Evolutionary conservation across 208 protist genomes (phyloP).

Genomic region (Acanthamoeba castellanii): DNA sequence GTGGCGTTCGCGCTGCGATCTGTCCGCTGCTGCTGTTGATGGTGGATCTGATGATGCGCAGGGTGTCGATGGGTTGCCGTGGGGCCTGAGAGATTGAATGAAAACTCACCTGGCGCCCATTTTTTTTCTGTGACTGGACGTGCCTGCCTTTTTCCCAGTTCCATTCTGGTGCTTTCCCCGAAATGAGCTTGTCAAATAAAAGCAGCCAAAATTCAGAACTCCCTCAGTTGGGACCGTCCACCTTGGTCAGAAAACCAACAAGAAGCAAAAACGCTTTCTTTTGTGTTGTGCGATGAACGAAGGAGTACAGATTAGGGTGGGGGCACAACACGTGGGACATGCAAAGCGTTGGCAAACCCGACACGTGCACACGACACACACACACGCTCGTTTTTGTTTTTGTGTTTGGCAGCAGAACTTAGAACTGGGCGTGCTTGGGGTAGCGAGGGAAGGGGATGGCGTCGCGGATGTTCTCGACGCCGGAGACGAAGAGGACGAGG

Average conservation of each 20-base stretch:
- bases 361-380: no score
- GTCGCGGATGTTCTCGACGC: constrained; percentile 86
- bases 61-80: not conserved
- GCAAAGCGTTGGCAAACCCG: no score
- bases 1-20: not conserved
- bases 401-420: not conserved
- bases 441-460: constrained; percentile 85
- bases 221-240: no score
- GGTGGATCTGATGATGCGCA: not conserved
- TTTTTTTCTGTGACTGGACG: no score
- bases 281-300: no score
- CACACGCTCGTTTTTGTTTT: no score
- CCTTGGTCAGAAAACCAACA: no score
- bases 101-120: not conserved
- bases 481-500: constrained; percentile 80
- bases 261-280: no score
- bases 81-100: not conserved
- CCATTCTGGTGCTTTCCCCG: not conserved
- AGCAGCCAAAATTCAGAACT: no score
- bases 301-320: no score
- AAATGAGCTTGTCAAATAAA: not conserved
- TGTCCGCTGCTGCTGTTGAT: not conserved
- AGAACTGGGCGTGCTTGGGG: constrained; percentile 70
- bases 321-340: no score
- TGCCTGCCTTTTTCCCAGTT: not conserved